phyloP scores from a whole-genome alignment of 805 yeast genomes.

The Barnettozyma californica region DNA sequence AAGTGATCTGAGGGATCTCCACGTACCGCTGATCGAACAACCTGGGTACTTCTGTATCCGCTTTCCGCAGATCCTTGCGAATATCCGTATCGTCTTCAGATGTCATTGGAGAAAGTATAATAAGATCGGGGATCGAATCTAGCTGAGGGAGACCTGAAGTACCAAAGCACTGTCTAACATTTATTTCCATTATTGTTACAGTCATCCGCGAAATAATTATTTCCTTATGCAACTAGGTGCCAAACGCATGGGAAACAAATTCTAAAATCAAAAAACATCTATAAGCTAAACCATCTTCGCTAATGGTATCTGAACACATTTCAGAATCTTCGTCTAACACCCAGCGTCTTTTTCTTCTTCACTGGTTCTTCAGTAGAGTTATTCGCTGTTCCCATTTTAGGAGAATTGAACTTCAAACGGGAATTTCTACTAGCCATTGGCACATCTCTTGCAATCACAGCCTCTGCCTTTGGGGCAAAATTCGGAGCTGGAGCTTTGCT shows the following conservation, averaged over 20 bases:
- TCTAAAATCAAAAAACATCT: no score
- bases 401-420: not conserved
- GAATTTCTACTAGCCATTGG: not conserved
- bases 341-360: constrained; percentile 6
- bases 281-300: no score
- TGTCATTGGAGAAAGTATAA: not conserved
- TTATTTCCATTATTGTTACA: no score
- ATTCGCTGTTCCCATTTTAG: not conserved
- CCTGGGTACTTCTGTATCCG: not conserved
- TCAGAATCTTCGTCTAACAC: constrained; percentile 5
- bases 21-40: not conserved
- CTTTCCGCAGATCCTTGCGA: not conserved
- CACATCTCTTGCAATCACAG: not conserved
- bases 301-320: not conserved
- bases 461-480: constrained; percentile 8
- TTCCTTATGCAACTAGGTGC: no score
- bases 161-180: no score
- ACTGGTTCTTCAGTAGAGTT: not conserved
- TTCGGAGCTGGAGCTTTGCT: not conserved
- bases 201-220: no score
- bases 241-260: no score
- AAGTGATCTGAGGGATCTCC: constrained; percentile 16
- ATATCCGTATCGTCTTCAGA: not conserved
- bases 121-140: not conserved
- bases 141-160: not conserved